phyloP scores from a whole-genome alignment of 176 grass and related monocot genomes.

The Poa pratensis region DNA sequence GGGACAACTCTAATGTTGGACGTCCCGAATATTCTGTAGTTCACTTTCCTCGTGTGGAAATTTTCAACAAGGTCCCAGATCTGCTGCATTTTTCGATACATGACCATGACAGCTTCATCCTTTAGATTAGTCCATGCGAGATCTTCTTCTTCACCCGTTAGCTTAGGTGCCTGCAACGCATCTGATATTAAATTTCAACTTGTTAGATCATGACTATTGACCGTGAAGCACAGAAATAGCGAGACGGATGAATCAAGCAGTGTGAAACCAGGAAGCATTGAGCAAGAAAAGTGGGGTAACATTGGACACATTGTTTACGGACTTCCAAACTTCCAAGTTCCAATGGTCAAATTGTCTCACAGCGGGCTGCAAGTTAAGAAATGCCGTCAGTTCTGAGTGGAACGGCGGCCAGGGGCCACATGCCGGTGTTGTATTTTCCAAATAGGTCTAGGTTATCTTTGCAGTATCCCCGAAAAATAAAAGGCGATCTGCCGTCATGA shows the following conservation, averaged over 20 bases:
- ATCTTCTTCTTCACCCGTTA: background rate
- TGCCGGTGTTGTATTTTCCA: background rate
- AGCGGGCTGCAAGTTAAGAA: background rate
- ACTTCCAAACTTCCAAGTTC: background rate
- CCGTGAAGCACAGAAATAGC: conserved; percentile 6
- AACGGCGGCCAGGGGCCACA: background rate
- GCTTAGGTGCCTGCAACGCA: background rate
- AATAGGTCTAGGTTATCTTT: background rate
- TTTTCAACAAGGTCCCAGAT: background rate
- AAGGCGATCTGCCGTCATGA: background rate
- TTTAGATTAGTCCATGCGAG: background rate
- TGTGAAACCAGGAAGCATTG: conserved; percentile 25
- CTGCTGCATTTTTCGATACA: background rate
- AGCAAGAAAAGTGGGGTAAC: background rate
- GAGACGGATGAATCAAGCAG: background rate
- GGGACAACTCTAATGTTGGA: background rate
- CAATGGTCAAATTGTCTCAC: conserved; percentile 15
- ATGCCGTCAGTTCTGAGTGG: background rate
- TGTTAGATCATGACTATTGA: conserved; percentile 35
- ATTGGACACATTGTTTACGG: background rate
- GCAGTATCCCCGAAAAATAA: background rate
- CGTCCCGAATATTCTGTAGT: background rate
- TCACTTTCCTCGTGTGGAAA: background rate
- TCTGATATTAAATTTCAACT: conserved; percentile 5
- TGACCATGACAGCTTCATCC: background rate